Conservation (phyloP, 2,329 filamentous ascomycete genomes). For the Hypoxylon sp. region DNA sequence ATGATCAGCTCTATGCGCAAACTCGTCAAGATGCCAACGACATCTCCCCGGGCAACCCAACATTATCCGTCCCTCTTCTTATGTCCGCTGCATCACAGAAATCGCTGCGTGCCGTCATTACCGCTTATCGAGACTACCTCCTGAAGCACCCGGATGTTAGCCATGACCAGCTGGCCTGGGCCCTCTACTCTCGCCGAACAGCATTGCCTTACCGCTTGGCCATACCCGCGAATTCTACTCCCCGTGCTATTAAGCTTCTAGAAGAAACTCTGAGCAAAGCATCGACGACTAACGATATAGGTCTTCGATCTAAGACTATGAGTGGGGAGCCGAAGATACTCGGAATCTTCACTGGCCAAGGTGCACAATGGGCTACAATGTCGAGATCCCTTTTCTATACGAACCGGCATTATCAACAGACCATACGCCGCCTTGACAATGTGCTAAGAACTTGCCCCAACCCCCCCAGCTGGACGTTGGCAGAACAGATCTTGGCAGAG, state of each 20-base stretch:
- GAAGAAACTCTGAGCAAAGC: conserved; percentile 37
- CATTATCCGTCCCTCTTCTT: conserved; percentile 47
- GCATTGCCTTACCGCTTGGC: conserved; percentile 46
- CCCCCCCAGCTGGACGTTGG: conserved; percentile 47
- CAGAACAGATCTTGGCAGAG: conserved; percentile 47
- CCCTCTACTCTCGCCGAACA: conserved; percentile 45
- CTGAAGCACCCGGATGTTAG: conserved; percentile 5
- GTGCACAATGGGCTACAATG: conserved; percentile 50
- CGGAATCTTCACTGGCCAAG: conserved; percentile 50
- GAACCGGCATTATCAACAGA: conserved; percentile 45
- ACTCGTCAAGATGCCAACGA: background rate
- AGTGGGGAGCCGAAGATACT: conserved; percentile 41
- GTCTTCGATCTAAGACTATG: conserved; percentile 36
- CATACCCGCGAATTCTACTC: conserved; percentile 39
- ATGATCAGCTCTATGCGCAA: conserved; percentile 32
- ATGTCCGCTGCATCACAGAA: conserved; percentile 51
- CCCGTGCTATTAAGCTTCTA: conserved; percentile 40
- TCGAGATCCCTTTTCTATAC: conserved; percentile 43
- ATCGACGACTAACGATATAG: conserved; percentile 13
- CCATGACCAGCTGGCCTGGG: conserved; percentile 46
- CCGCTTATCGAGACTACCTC: conserved; percentile 45
- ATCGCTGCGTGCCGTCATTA: conserved; percentile 44
- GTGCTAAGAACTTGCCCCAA: conserved; percentile 37
- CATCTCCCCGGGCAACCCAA: background rate
- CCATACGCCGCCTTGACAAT: conserved; percentile 48